Percentiles rank a stretch among this genome's conserved stretches.
Conservation (phyloP, 164 flowering plant genomes). For the Stephania cephalantha region DNA sequence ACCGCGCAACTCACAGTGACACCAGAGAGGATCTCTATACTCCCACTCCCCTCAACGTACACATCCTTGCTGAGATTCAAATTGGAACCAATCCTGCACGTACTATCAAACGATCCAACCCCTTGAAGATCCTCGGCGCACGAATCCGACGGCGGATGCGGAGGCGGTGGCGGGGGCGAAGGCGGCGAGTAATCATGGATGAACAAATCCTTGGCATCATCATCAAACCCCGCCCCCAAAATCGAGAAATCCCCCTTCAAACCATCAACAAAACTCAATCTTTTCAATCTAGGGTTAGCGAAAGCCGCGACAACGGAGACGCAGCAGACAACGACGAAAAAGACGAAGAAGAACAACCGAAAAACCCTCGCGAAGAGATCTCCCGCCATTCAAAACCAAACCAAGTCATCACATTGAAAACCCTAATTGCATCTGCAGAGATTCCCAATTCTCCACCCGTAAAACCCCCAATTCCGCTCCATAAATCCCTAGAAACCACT, state of each 20-base stretch:
- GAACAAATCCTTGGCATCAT: constrained; percentile 9
- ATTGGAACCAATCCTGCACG: constrained; percentile 42
- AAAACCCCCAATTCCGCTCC: background rate
- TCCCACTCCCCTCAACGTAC: constrained; percentile 59
- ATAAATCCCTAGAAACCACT: background rate
- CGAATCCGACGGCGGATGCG: constrained; percentile 41
- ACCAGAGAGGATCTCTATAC: constrained; percentile 40
- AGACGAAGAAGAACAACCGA: constrained; percentile 1
- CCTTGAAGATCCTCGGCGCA: constrained; percentile 61
- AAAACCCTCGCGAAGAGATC: background rate
- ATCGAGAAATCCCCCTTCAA: constrained; percentile 28
- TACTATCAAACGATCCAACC: constrained; percentile 50
- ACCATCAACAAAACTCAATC: background rate
- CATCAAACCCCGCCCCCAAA: constrained; percentile 19
- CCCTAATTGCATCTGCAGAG: constrained; percentile 8
- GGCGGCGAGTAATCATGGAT: constrained; percentile 62
- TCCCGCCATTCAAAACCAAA: constrained; percentile 22
- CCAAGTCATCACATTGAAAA: constrained; percentile 6
- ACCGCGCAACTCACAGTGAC: constrained; percentile 43
- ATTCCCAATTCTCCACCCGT: background rate
- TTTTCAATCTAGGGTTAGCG: background rate
- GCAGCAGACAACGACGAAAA: background rate
- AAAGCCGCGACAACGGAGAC: background rate
- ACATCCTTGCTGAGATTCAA: constrained; percentile 41
- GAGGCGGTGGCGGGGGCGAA: constrained; percentile 47